phyloP scores from a whole-genome alignment of 768 basidiomycete genomes.

The Boletus insuetus region DNA sequence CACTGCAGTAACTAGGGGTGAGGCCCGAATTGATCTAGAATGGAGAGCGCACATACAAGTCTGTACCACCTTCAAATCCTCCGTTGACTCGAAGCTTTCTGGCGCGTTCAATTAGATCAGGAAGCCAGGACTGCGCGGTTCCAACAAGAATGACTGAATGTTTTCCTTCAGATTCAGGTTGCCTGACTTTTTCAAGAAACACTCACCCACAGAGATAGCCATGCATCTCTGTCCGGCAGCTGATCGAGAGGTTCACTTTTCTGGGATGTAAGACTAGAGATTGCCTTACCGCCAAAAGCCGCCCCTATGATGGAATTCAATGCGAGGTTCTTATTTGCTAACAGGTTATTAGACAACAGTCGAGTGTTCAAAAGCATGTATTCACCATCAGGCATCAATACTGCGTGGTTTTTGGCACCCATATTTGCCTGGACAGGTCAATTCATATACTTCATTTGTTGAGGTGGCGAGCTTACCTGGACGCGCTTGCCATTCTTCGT shows the following conservation, averaged over 20 bases:
- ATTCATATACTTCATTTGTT: neutral
- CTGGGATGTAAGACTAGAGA: conserved; percentile 17
- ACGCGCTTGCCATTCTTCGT: conserved; percentile 87
- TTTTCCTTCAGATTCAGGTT: neutral
- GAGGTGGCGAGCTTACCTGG: conserved; percentile 44
- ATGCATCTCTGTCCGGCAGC: conserved; percentile 98
- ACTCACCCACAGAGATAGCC: conserved; percentile 87
- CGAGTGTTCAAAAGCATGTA: neutral
- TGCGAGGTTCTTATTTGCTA: conserved; percentile 89
- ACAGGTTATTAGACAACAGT: neutral
- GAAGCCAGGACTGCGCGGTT: conserved; percentile 73
- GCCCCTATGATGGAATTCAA: conserved; percentile 92
- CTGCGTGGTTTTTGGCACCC: conserved; percentile 97
- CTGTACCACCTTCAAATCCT: conserved; percentile 85
- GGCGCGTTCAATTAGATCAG: conserved; percentile 81
- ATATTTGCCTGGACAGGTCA: conserved; percentile 54
- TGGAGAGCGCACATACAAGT: conserved; percentile 52
- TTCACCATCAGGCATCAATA: conserved; percentile 91
- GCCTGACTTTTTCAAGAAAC: neutral
- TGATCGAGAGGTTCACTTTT: conserved; percentile 29
- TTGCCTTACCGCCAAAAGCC: conserved; percentile 75
- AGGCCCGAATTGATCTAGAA: neutral
- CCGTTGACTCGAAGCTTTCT: conserved; percentile 78
- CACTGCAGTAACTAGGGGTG: conserved; percentile 37
- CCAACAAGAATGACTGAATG: conserved; percentile 76